Base-by-base conservation (phyloP, 352 stramenopile genomes). In the Globisporangium cystogenes region DNA sequence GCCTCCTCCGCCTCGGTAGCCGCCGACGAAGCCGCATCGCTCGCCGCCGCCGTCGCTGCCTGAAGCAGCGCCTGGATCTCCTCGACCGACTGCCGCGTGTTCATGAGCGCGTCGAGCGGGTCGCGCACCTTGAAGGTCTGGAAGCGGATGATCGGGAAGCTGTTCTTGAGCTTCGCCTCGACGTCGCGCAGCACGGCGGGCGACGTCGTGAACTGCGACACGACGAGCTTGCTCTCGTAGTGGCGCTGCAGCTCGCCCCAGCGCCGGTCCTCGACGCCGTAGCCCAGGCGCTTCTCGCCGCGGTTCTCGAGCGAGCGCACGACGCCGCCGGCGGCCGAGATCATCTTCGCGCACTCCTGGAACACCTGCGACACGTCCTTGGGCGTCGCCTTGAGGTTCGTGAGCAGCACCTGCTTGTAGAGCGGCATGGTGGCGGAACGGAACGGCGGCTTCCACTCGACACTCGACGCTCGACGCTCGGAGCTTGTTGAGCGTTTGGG, bases 351-450 rank as follows among this genome's bases (percentile, higher is more conserved):
- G 60, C 75, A 83, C 55, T 94, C 83, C 68, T 94, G 78, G 64
- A 94, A 94, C 45, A 90, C 70, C 53, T 80, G 68, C 51, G 83
- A 81, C 55, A 90, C 81, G 31, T 94, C 81, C 58, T 86, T 86
- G 26, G 83, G 83, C 64, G 83, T 74, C 36, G 81, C 83, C 79
- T 94, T 94, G 64, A 91, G 74, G 70, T 91, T 94, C 40, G 83
- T 92, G 51, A 94, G 59, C 51, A 92, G 74, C 66, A 94, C 83
- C 57, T 94, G 83, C 80, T 94, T 94, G 70, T 94, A 94, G 43
- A 94, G 77, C 68, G 82, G 81, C 83, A 94, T 94, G 48, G 42
- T 62, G 43, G 8, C 11, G 11, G 12, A n/a, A n/a, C n/a, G n/a
- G n/a, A n/a, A n/a, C 16, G 24, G n/a, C 40, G 40, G 26, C 26